A percentile compares a stretch with the other conserved stretches of the same genome.
Evolutionary conservation across 192 early-diverging fungal genomes (phyloP).

Genomic region (Mortierella claussenii): DNA sequence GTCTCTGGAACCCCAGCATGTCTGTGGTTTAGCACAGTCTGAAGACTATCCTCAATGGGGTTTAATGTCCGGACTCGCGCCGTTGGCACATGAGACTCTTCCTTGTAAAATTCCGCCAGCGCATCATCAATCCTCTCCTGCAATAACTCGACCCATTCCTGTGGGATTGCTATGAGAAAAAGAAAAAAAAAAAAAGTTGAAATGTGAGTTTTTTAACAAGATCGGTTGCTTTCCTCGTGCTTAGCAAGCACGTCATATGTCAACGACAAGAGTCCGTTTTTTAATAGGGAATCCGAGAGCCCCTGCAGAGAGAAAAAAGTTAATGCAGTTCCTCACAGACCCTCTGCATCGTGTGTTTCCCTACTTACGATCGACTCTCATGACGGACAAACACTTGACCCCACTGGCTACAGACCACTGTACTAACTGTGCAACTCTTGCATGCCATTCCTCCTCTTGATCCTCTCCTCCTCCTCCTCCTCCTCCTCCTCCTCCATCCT

Average conservation of each 20-base stretch:
- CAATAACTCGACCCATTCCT: slow-evolving; percentile 11
- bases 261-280: neutral
- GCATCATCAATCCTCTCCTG: slow-evolving; percentile 25
- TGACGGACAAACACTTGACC: slow-evolving; percentile 40
- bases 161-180: slow-evolving; percentile 20
- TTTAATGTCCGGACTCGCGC: slow-evolving; percentile 22
- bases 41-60: slow-evolving; percentile 18
- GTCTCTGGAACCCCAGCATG: neutral
- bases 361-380: slow-evolving; percentile 39
- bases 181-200: neutral
- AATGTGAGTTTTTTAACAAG: neutral
- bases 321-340: neutral
- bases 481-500: too few relatives aligned
- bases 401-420: slow-evolving; percentile 32
- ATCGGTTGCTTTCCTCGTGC: too few relatives aligned
- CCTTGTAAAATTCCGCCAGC: slow-evolving; percentile 31
- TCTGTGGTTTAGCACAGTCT: neutral
- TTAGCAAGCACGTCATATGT: too few relatives aligned
- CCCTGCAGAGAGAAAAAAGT: neutral
- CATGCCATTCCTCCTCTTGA: slow-evolving; percentile 42
- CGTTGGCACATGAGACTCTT: slow-evolving; percentile 21
- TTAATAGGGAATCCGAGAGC: too few relatives aligned
- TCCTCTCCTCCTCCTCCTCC: too few relatives aligned
- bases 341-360: neutral
- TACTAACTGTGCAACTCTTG: slow-evolving; percentile 17